These are phyloP conservation scores for Darksidea phi DNA, from an alignment of 495 filamentous ascomycete species.

Conservation along the genomic window DNA sequence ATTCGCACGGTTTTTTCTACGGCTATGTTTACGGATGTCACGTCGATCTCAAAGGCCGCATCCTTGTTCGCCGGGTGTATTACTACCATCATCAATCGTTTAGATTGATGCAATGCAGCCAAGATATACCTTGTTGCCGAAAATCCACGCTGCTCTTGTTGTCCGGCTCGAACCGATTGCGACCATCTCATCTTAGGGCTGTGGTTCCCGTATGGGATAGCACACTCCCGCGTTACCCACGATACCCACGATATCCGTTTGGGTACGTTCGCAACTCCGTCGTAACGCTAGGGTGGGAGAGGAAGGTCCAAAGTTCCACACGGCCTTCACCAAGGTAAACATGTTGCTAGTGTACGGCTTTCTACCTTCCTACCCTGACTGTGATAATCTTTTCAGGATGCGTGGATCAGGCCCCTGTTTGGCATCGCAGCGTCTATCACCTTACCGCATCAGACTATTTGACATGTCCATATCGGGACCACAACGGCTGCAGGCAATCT, in stretches of 20 bases:
- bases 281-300: too few relatives aligned
- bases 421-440: constrained; percentile 15
- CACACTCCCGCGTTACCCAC: not conserved
- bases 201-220: not conserved
- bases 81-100: not conserved
- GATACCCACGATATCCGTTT: not conserved
- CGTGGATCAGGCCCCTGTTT: constrained; percentile 15
- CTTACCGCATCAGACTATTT: constrained; percentile 30
- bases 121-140: constrained; percentile 2
- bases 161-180: not conserved
- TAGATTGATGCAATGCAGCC: constrained; percentile 20
- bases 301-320: too few relatives aligned
- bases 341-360: not conserved
- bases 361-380: not conserved
- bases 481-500: constrained; percentile 23
- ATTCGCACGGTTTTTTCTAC: constrained; percentile 7
- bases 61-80: not conserved
- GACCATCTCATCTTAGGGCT: not conserved
- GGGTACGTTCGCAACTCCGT: too few relatives aligned
- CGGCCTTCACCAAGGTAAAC: too few relatives aligned
- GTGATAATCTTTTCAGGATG: constrained; percentile 5
- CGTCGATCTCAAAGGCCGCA: constrained; percentile 10
- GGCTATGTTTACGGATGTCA: constrained; percentile 17
- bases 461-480: constrained; percentile 9
- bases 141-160: not conserved